Evolutionary conservation across 2,329 filamentous ascomycete genomes (phyloP).

Genomic region (Aspergillaceae sp.): DNA sequence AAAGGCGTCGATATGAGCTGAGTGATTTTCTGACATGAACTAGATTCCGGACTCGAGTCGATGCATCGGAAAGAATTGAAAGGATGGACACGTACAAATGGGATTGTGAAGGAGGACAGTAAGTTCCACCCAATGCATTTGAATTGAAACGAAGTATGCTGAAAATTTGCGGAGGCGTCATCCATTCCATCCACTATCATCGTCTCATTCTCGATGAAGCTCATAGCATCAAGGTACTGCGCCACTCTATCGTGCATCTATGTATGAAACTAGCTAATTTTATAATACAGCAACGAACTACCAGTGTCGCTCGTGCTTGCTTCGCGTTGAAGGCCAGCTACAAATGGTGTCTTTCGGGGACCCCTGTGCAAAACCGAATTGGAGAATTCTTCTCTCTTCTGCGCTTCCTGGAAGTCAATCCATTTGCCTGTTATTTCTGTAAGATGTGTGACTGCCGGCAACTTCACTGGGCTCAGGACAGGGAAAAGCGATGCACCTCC

Average conservation of each 20-base stretch:
- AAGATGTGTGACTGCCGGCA: slow-evolving; percentile 72
- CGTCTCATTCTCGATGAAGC: slow-evolving; percentile 91
- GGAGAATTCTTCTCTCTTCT: slow-evolving; percentile 94
- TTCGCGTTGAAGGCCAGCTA: slow-evolving; percentile 81
- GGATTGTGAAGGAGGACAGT: slow-evolving; percentile 68
- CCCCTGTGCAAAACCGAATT: slow-evolving; percentile 91
- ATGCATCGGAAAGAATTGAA: slow-evolving; percentile 88
- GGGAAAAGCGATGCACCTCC: slow-evolving; percentile 58
- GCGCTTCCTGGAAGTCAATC: slow-evolving; percentile 78
- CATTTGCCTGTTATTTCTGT: slow-evolving; percentile 92
- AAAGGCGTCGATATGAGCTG: not conserved
- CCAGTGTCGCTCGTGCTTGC: slow-evolving; percentile 88
- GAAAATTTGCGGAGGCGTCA: slow-evolving; percentile 45
- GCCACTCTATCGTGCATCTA: not conserved
- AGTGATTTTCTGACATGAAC: slow-evolving; percentile 4
- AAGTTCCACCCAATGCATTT: slow-evolving; percentile 6
- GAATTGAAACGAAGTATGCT: too few species aligned
- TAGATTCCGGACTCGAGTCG: slow-evolving; percentile 65
- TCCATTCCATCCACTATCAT: slow-evolving; percentile 82
- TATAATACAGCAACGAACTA: slow-evolving; percentile 50
- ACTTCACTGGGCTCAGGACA: slow-evolving; percentile 74
- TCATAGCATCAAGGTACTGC: slow-evolving; percentile 75
- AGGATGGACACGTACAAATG: slow-evolving; percentile 73
- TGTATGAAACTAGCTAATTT: not conserved
- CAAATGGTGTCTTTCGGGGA: slow-evolving; percentile 94